Conservation (phyloP, 257 asterid species). For the Anisodus acutangulus region DNA sequence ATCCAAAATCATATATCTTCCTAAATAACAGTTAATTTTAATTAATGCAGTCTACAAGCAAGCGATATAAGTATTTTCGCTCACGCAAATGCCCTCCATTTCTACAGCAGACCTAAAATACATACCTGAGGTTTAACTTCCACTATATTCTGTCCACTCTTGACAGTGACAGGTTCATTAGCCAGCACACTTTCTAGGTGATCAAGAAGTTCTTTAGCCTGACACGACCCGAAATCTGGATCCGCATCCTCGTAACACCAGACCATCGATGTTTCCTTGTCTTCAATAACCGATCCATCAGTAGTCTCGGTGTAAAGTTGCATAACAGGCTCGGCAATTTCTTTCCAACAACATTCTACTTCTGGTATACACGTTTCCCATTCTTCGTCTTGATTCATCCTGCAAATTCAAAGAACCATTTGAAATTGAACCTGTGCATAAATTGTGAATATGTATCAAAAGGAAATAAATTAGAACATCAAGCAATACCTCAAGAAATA, state of each 20-base stretch:
- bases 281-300: constrained; percentile 84
- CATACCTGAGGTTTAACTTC: constrained; percentile 94
- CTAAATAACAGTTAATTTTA: neutral
- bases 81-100: neutral
- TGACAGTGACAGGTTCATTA: constrained; percentile 87
- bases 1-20: neutral
- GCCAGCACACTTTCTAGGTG: constrained; percentile 90
- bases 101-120: neutral
- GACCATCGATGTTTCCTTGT: constrained; percentile 78
- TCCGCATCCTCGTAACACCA: constrained; percentile 95
- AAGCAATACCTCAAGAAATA: constrained; percentile 62
- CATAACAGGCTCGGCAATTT: constrained; percentile 91
- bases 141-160: constrained; percentile 71
- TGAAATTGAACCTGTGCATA: neutral
- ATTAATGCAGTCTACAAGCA: neutral
- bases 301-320: constrained; percentile 84
- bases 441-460: neutral
- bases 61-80: neutral
- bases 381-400: constrained; percentile 68
- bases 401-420: constrained; percentile 28
- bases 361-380: constrained; percentile 78
- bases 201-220: constrained; percentile 89
- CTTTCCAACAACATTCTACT: constrained; percentile 86
- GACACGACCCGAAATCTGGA: constrained; percentile 94
- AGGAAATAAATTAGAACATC: neutral